Evolutionary conservation across 2,329 filamentous ascomycete species (phyloP), one percentile per base, ranked within the genome.

Genomic region (Aureobasidium sp.): DNA sequence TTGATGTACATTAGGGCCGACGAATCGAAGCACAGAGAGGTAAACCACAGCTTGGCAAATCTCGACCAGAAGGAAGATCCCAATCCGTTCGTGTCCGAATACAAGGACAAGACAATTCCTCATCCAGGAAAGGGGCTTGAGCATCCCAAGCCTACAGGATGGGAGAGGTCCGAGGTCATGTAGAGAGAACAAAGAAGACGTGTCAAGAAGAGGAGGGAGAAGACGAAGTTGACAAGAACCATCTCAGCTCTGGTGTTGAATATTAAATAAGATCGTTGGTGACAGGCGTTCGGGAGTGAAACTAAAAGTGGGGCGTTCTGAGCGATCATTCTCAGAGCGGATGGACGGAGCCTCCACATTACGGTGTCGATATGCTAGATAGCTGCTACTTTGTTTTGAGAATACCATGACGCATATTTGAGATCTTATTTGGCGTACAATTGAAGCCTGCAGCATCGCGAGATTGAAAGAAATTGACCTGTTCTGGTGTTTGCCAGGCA

Each of bases 1-100:
- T 81, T 97, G 58, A 77, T 94, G 55, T 97, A 97, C 73, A 89
- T n/a, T n/a, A n/a, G n/a, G n/a, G n/a, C n/a, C n/a, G n/a, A n/a
- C n/a, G n/a, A n/a, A n/a, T n/a, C n/a, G n/a, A n/a, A n/a, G n/a
- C n/a, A n/a, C n/a, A n/a, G n/a, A n/a, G n/a, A n/a, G n/a, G n/a
- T n/a, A n/a, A n/a, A n/a, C n/a, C n/a, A n/a, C n/a, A n/a, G n/a
- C n/a, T n/a, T n/a, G n/a, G n/a, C n/a, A n/a, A n/a, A 97, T 72
- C 79, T 99, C 62, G 80, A 96, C 67, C 91, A 94, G 72, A 85
- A 84, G 58, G 81, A 86, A 37, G 94, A 99, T 70, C 92, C 93
- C 2, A 99, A 99, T 70, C 94, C 94, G 2, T 99, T 94, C 70
- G 87, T 90, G 49, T 89, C 86, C 73, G 82, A 86, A 68, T 97